Conservation (phyloP, 179 eudicot species). For the Gypsophila paniculata region DNA sequence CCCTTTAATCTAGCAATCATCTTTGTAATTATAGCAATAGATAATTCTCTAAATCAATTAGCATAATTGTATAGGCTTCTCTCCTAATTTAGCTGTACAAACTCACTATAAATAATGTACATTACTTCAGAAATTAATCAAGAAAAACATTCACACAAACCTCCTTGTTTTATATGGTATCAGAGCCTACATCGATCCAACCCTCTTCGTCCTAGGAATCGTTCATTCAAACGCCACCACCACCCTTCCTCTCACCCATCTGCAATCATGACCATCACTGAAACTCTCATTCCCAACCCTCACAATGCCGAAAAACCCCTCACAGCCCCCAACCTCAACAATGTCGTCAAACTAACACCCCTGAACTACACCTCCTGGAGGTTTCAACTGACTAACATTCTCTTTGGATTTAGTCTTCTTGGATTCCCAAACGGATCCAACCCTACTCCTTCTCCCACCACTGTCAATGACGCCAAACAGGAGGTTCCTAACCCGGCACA, state of each 20-base stretch:
- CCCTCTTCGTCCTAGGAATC: neutral
- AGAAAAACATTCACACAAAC: too few species aligned
- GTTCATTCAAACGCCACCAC: neutral
- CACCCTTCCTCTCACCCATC: neutral
- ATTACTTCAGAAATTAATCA: too few species aligned
- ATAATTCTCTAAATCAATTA: too few species aligned
- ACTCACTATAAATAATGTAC: too few species aligned
- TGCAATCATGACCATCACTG: neutral
- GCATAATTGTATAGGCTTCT: too few species aligned
- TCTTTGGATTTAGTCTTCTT: neutral
- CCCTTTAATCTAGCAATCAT: too few species aligned
- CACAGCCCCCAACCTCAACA: neutral
- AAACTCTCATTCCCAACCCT: neutral
- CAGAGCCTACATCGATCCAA: neutral
- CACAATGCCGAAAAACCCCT: neutral
- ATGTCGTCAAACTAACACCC: neutral
- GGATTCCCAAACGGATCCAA: neutral
- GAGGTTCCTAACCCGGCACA: too few species aligned
- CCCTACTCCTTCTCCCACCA: neutral
- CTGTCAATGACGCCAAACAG: neutral
- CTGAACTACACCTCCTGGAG: neutral
- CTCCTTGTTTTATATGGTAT: too few species aligned
- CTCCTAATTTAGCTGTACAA: too few species aligned
- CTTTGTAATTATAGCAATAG: too few species aligned
- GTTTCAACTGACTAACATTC: neutral